Evolutionary conservation across 2,329 filamentous ascomycete species (phyloP), one percentile per base, ranked within the genome.

Genomic region (Thielaviopsis euricoi): DNA sequence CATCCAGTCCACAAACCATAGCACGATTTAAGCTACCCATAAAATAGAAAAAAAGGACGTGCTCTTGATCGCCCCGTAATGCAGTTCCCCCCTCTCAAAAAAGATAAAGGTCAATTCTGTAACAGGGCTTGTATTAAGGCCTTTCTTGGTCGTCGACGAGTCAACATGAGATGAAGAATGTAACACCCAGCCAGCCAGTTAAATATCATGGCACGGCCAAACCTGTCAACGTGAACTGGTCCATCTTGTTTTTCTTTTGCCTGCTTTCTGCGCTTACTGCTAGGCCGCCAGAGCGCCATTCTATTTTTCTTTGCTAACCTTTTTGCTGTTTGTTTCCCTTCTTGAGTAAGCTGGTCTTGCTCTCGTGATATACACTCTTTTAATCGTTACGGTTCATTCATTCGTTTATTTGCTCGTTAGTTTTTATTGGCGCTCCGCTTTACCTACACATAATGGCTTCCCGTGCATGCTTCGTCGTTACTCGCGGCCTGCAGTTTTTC

Each of bases 401-500:
- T 61, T 57, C 57, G 49, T 52, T 56, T 23, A 48, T 54, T 57
- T 57, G 59, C 58, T 56, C 60, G 56, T 55, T 60, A 62, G 58
- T 61, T 53, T 53, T 48, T 48, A 59, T 37, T 49, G 7, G 7
- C 25, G 25, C n/a, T 26, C 4, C 25, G 25, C 52, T 52, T 19
- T 25, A 25, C 6, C 26, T 22, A n/a, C 10, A 37, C 49, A 19
- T 40, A 50, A 52, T 58, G 52, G 51, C 46, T 29, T 53, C 40
- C 9, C 29, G 49, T 33, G 22, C 29, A 50, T 15, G 12, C 43
- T 49, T 37, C 15, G 22, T 22, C 26, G 33, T 55, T 26, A 53
- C 79, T 55, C 73, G 77, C 58, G 69, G 70, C 51, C 67, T 71
- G 48, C 77, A 80, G 67, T 67, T 69, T 48, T 53, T 74, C 46